Evolutionary conservation across 2,329 filamentous ascomycete species (phyloP), one percentile per base, ranked within the genome.

Genomic region (Penicillium griseofulvum): DNA sequence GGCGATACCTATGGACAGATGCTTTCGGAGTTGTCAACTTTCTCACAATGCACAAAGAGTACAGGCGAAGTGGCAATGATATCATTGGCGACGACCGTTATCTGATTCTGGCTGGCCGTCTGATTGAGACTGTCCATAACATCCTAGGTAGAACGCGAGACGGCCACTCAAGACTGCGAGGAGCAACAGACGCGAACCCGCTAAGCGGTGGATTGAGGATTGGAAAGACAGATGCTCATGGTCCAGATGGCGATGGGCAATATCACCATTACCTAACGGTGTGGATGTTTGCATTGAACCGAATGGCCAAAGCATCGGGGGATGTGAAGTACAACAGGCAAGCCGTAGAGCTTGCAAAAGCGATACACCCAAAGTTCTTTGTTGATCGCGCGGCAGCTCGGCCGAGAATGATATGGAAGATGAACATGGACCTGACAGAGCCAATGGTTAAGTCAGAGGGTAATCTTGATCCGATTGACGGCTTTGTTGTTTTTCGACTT

Each of bases 211-310:
- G 83, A 0, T 67, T 86, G 36, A 75, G 83, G 0, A 85, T 85
- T 55, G 83, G 83, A 26, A 86, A 85, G 65, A 57, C 75, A 12
- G 71, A 78, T 2, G 81, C 73, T 12, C 52, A 57, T 0, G 82
- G 82, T 0, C 64, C 71, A 1, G 82, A 85, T 49, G 74, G 77
- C 8, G 83, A 86, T 65, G 83, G 83, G 2, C 83, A 86, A 65
- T 85, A 86, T 56, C 81, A 84, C 60, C 83, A 85, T 61, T 85
- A 85, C 59, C 71, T 85, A 19, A 85, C 82, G 0, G 64, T 85
- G 5, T 86, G 83, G 83, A 84, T 85, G 82, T 85, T 84, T 64
- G 82, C 83, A 2, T 73, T 86, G 5, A 84, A 83, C 62, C 74
- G 83, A 1, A 71, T 84, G 38, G 74, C 79, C 0, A 57, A 79